phyloP scores from a whole-genome alignment of 108 stramenopile genomes.

The Schizochytrium sp. region DNA sequence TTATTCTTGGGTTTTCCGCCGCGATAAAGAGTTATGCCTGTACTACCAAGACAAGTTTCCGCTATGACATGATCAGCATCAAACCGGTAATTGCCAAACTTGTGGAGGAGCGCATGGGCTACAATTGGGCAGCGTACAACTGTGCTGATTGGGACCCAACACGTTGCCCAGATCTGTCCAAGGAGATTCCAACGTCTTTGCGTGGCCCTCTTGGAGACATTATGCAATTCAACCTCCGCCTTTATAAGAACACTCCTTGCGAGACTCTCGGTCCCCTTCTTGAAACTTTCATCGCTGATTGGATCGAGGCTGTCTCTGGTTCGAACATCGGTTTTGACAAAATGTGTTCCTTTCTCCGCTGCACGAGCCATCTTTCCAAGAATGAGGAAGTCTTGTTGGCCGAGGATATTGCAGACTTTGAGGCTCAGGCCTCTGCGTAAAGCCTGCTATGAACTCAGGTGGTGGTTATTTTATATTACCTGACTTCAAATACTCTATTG shows the following conservation, averaged over 20 bases:
- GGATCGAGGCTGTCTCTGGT: background rate
- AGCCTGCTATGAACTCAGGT: too few relatives aligned
- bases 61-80: background rate
- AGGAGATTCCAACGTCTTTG: background rate
- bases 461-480: too few relatives aligned
- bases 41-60: background rate
- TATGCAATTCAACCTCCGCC: background rate
- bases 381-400: background rate
- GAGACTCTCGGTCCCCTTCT: background rate
- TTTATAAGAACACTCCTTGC: background rate
- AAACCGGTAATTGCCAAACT: background rate
- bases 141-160: background rate
- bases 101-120: background rate
- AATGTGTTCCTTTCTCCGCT: conserved; percentile 29
- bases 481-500: too few relatives aligned
- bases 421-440: background rate
- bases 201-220: background rate
- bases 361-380: background rate
- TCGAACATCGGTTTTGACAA: background rate
- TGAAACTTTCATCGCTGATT: conserved; percentile 26
- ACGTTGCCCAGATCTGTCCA: background rate
- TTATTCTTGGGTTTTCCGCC: background rate
- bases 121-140: conserved; percentile 16
- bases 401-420: background rate
- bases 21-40: background rate